These are phyloP conservation scores for Cladosporium sp. DNA, from an alignment of 2,329 filamentous ascomycete species.

Conservation along the genomic window DNA sequence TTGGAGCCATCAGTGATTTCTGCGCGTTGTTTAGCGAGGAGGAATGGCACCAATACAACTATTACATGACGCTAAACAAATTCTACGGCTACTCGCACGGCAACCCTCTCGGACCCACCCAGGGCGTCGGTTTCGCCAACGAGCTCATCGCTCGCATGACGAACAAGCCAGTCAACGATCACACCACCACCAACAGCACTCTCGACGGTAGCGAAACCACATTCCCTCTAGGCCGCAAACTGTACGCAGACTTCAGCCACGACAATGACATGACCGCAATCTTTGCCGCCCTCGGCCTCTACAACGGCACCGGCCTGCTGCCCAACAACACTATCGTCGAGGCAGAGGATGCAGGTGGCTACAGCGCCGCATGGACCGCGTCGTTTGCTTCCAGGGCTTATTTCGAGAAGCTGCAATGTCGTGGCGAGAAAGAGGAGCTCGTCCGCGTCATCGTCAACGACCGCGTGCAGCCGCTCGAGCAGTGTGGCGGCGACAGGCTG, in stretches of 20 bases:
- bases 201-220: conserved; percentile 61
- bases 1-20: conserved; percentile 57
- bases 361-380: conserved; percentile 69
- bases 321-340: conserved; percentile 43
- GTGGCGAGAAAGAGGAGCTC: conserved; percentile 54
- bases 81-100: conserved; percentile 77
- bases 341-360: conserved; percentile 56
- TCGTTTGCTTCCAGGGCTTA: conserved; percentile 78
- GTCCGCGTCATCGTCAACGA: conserved; percentile 81
- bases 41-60: conserved; percentile 75
- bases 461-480: conserved; percentile 64
- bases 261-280: conserved; percentile 81
- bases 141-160: conserved; percentile 81
- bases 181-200: conserved; percentile 71
- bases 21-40: conserved; percentile 71
- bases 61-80: conserved; percentile 68
- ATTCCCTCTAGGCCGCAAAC: conserved; percentile 60
- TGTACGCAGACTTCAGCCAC: conserved; percentile 90
- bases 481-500: conserved; percentile 62
- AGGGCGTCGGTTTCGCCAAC: conserved; percentile 82
- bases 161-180: conserved; percentile 58
- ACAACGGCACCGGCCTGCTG: conserved; percentile 55
- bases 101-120: conserved; percentile 71
- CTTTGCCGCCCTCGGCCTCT: conserved; percentile 71
- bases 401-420: conserved; percentile 78